Base-by-base conservation (phyloP, 2,329 filamentous ascomycete species). In the Pseudogymnoascus sp. region DNA sequence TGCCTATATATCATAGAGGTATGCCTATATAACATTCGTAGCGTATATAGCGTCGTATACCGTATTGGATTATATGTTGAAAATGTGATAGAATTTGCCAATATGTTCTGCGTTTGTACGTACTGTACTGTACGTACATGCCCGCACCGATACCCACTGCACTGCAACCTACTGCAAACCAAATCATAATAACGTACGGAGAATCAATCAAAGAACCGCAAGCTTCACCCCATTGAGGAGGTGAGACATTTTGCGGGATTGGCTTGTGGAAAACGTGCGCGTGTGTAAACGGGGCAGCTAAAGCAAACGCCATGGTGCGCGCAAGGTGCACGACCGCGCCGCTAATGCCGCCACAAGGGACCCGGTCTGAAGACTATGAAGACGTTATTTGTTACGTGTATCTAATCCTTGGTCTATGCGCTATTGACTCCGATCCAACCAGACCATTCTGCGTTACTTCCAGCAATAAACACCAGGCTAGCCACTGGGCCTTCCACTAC, bases 131-230 rank as follows among this genome's bases (percentile, higher is more conserved):
- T 7, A 17, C 4, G n/a, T 19, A 33, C 50, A 19, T 33, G 10
- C 5, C 17, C 4, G 28, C 15, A 13, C 28, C 50, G 28, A 57
- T 19, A 21, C 17, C 50, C 50, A 57, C 28, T 2, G 28, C 15
- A 13, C 28, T 28, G 28, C 33, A 13, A 21, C 17, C 50, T 28
- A 57, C 28, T 2, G n/a, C 26, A 57, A 57, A 19, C n/a, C 50
- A 33, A 57, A 57, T 28, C 50, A 57, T 19, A 19, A 57, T 19
- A 19, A 57, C 26, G 6, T 19, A 17, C 10, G n/a, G 50, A 33
- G 10, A n/a, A 57, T 33, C 50, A 21, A 33, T 57, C 50, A 57
- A n/a, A 53, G 50, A 57, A 19, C 50, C 50, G 50, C 50, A 57
- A 57, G 50, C 50, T 57, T 57, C 50, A n/a, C 26, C 50, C 10